A percentile compares a stretch with the other conserved stretches of the same genome.
phyloP scores from a whole-genome alignment of 2,329 filamentous ascomycete genomes.

The Chrysosporium queenslandicum region DNA sequence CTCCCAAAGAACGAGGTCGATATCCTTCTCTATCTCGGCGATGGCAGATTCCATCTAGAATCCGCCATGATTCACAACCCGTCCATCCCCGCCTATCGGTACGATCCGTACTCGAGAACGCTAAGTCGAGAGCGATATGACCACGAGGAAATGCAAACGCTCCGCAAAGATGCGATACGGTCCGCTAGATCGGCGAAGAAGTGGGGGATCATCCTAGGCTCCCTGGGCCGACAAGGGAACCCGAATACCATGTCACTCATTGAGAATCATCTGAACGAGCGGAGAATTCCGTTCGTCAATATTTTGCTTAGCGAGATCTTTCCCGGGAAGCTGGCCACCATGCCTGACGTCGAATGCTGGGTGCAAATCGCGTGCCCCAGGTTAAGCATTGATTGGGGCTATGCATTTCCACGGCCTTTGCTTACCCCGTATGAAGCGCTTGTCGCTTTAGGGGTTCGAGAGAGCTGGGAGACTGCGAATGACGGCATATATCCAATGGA shows the following conservation, averaged over 20 bases:
- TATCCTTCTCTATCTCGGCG: constrained; percentile 77
- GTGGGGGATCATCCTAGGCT: constrained; percentile 92
- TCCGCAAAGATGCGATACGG: constrained; percentile 66
- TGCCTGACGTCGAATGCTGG: constrained; percentile 93
- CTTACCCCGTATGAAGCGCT: constrained; percentile 93
- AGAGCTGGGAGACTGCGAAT: constrained; percentile 58
- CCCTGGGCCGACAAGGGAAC: constrained; percentile 87
- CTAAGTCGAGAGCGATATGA: constrained; percentile 87
- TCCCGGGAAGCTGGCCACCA: constrained; percentile 85
- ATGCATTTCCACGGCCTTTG: constrained; percentile 80
- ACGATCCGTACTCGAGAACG: constrained; percentile 89
- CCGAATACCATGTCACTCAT: constrained; percentile 84
- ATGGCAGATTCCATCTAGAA: constrained; percentile 91
- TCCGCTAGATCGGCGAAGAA: constrained; percentile 67
- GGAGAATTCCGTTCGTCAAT: constrained; percentile 72
- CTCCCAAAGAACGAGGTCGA: constrained; percentile 56
- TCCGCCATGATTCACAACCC: constrained; percentile 99
- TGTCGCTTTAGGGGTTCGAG: constrained; percentile 68
- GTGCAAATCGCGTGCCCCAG: constrained; percentile 96
- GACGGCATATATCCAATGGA: constrained; percentile 86
- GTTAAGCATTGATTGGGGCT: constrained; percentile 96
- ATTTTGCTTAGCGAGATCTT: constrained; percentile 90
- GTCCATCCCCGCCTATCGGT: constrained; percentile 77
- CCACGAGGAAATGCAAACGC: constrained; percentile 77
- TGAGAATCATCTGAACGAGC: constrained; percentile 60